Base-by-base conservation (phyloP, 768 basidiomycete genomes). In the Trametes sanguinea region DNA sequence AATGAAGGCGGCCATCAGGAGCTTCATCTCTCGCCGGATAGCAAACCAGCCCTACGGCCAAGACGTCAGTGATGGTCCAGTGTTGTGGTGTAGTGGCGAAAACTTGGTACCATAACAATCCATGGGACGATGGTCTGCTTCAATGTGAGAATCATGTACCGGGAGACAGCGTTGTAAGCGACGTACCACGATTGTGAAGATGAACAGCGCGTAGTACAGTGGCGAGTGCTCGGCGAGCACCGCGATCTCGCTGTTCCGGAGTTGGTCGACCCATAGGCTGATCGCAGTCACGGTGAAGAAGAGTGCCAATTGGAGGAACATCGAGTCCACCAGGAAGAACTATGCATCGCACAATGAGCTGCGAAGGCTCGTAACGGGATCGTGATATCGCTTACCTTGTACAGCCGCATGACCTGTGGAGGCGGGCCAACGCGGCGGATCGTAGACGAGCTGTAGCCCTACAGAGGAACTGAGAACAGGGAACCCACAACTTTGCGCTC, bases 371-470 rank as follows among this genome's bases (percentile, higher is more conserved):
- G 14, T 40, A 1, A 14, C 27, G 51, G 8, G 44, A 13, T 29
- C 27, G 2, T 6, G 10, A 10, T 2, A 2, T 30, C 13, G 64
- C 71, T 44, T 52, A 81, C 83, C 69, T 78, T 79, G 74, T 85
- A 79, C 57, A 86, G 77, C 2, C 77, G 76, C 64, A 79, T 75
- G 63, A 87, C 74, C 30, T 79, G 75, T 27, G 74, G 70, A 1
- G 84, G 83, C 0, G 85, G 83, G 2, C 85, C 85, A 27, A 83
- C 79, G 54, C 77, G 79, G 61, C 77, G 81, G 71, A 86, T 80
- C 0, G 81, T 79, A 22, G 80, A 76, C 1, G 72, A 71, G 51
- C 71, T 79, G 72, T 83, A 86, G 2, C 75, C 69, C 82, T 82
- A 54, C 13, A 42, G 16, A 45, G 22, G 22, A 22, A 22, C 22